phyloP scores from a whole-genome alignment of 352 stramenopile genomes.

The Blastocystis sp. region DNA sequence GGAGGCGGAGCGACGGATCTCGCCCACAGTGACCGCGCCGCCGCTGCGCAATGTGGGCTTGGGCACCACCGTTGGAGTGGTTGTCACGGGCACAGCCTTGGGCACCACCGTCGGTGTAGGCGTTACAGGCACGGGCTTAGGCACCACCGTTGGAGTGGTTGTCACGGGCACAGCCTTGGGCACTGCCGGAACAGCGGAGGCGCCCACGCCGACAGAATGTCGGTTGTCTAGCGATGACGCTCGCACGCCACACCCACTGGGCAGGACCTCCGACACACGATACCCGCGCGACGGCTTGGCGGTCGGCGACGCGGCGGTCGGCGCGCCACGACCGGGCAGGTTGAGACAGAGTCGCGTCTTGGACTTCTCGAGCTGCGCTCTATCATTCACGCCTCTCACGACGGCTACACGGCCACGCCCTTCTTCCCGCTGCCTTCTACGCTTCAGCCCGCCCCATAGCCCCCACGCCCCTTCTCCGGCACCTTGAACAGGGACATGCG shows the following conservation, averaged over 20 bases:
- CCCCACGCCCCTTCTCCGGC: not conserved
- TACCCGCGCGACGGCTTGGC: not conserved
- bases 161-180: not conserved
- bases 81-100: not conserved
- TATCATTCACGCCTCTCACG: not conserved
- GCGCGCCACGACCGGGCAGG: not conserved
- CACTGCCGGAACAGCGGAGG: not conserved
- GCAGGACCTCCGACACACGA: not conserved
- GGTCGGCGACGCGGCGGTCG: not conserved
- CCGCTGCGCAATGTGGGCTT: not conserved
- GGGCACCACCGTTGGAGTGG: not conserved
- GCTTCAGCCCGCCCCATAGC: not conserved
- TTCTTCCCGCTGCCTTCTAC: conserved; percentile 18
- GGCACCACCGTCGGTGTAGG: not conserved
- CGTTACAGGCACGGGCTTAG: not conserved
- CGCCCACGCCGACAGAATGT: not conserved
- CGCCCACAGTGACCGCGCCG: too few relatives aligned
- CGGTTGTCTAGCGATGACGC: not conserved
- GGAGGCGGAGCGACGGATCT: too few relatives aligned
- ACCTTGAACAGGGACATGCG: conserved; percentile 6
- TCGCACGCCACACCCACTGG: not conserved
- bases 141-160: not conserved
- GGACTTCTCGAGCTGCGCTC: conserved; percentile 52
- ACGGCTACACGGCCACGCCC: conserved; percentile 6
- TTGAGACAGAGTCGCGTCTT: conserved; percentile 18